A percentile compares a stretch with the other conserved stretches of the same genome.
Evolutionary conservation across 768 basidiomycete species (phyloP).

Genomic region (Leccinum disarticulatum): DNA sequence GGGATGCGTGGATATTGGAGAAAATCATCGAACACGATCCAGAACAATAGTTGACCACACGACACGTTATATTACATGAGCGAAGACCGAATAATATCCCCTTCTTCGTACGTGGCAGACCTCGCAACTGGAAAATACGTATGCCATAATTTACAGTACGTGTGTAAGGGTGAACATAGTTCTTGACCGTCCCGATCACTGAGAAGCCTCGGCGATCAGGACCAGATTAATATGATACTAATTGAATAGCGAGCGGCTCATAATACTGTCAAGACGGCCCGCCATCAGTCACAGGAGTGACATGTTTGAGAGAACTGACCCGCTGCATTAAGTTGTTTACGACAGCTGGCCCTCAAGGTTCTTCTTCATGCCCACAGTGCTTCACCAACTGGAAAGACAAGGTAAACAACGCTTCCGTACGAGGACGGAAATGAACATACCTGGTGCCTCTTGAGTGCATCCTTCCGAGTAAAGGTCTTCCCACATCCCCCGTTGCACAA

Average conservation of each 20-base stretch:
- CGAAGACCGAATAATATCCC: slow-evolving; percentile 5
- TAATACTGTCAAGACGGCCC: slow-evolving; percentile 13
- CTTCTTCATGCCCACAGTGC: slow-evolving; percentile 72
- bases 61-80: slow-evolving; percentile 28
- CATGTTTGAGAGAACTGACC: slow-evolving; percentile 17
- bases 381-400: slow-evolving; percentile 62
- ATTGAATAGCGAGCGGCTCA: slow-evolving; percentile 23
- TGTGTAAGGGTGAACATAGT: slow-evolving; percentile 27
- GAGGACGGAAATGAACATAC: slow-evolving; percentile 37
- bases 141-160: slow-evolving; percentile 32
- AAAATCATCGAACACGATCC: slow-evolving; percentile 41
- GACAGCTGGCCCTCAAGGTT: slow-evolving; percentile 24
- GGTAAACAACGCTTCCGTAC: slow-evolving; percentile 16
- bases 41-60: slow-evolving; percentile 25
- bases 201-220: slow-evolving; percentile 19
- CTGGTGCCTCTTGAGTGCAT: slow-evolving; percentile 85
- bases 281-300: slow-evolving; percentile 22
- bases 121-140: slow-evolving; percentile 15
- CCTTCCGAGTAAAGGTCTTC: slow-evolving; percentile 86
- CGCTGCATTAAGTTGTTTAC: slow-evolving; percentile 14
- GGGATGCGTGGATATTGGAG: slow-evolving; percentile 87
- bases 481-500: slow-evolving; percentile 82
- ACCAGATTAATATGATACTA: slow-evolving; percentile 25
- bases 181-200: slow-evolving; percentile 10
- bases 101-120: slow-evolving; percentile 16